Conservation (phyloP, 2,329 filamentous ascomycete genomes). For the Acrodontium crateriforme region DNA sequence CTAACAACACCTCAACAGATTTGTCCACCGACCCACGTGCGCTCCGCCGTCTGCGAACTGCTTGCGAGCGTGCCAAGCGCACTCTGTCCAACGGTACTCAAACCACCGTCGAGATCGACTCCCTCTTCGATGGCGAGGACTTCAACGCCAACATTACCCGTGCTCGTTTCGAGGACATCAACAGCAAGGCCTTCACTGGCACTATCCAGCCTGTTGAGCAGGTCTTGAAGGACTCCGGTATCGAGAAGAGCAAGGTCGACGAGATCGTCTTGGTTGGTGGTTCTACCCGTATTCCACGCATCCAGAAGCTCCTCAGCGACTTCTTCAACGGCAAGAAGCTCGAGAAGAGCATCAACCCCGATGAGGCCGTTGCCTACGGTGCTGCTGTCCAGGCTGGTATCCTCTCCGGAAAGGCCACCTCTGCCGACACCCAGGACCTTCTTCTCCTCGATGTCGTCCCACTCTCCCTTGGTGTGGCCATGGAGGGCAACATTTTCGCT, state of each 20-base stretch:
- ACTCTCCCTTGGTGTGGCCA: slow-evolving; percentile 93
- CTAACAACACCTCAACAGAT: slow-evolving; percentile 25
- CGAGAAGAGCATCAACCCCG: slow-evolving; percentile 99
- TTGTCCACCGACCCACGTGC: slow-evolving; percentile 76
- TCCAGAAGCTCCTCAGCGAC: slow-evolving; percentile 98
- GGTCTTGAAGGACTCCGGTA: slow-evolving; percentile 80
- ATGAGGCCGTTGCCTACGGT: slow-evolving; percentile 98
- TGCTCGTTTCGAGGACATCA: slow-evolving; percentile 97
- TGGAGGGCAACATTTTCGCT: slow-evolving; percentile 99
- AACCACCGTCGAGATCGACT: slow-evolving; percentile 97
- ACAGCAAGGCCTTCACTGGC: slow-evolving; percentile 85
- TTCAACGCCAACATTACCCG: slow-evolving; percentile 96
- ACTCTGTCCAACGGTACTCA: slow-evolving; percentile 95
- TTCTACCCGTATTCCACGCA: slow-evolving; percentile 94
- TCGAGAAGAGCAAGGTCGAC: slow-evolving; percentile 85
- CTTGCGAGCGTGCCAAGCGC: slow-evolving; percentile 99
- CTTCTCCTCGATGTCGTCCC: slow-evolving; percentile 93
- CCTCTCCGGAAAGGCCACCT: slow-evolving; percentile 93
- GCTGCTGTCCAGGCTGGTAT: slow-evolving; percentile 98
- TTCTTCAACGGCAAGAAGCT: slow-evolving; percentile 99
- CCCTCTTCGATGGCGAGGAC: slow-evolving; percentile 94
- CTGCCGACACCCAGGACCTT: slow-evolving; percentile 84
- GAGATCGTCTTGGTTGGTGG: slow-evolving; percentile 99
- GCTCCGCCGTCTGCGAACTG: slow-evolving; percentile 87
- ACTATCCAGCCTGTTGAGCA: slow-evolving; percentile 92